Evolutionary conservation across 495 filamentous ascomycete genomes (phyloP), one percentile per base, ranked within the genome.

Genomic region (Hyphodiscus hymeniophilus): DNA sequence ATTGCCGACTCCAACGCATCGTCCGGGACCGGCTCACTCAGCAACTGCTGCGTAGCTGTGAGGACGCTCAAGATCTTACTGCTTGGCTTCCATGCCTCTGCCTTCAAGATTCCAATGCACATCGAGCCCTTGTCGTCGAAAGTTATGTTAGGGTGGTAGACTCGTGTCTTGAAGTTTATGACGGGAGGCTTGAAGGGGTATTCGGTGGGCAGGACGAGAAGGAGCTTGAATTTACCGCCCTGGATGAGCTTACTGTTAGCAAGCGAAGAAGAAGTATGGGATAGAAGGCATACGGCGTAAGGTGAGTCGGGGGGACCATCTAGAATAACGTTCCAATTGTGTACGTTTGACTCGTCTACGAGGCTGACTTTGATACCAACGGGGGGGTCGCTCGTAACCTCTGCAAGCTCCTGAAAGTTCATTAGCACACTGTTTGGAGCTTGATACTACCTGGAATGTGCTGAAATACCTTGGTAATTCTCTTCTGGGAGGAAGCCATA

Each of bases 61-160:
- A 98, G 77, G 21, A 97, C 88, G 8, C 78, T 78, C 28, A 66
- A 62, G 49, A 97, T 78, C 67, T 82, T 84, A 50, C 80, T 84
- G 24, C 79, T 80, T 1, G 92, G 92, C 73, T 98, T 98, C 94
- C 94, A 98, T 59, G 89, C 84, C 50, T 96, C 94, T 18, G 80
- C 56, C 48, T 89, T 84, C 52, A 98, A 76, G 66, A 94, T 80
- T 8, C 81, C 85, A 28, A 98, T 75, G 65, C 92, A 98, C 85
- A 98, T 94, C 60, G 73, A 79, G 7, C 92, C 92, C 48, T 84
- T 39, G 55, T 82, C 82, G 65, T 97, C 94, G 73, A 95, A 95
- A 60, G 86, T 89, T 38, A 98, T 81, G 68, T 98, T 98, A 12
- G 94, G 94, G 74, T 98, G 92, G 73, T 95, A 98, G 69, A 98